Base-by-base conservation (phyloP, 1,139 yeast species). In the Suhomyces maxii region DNA sequence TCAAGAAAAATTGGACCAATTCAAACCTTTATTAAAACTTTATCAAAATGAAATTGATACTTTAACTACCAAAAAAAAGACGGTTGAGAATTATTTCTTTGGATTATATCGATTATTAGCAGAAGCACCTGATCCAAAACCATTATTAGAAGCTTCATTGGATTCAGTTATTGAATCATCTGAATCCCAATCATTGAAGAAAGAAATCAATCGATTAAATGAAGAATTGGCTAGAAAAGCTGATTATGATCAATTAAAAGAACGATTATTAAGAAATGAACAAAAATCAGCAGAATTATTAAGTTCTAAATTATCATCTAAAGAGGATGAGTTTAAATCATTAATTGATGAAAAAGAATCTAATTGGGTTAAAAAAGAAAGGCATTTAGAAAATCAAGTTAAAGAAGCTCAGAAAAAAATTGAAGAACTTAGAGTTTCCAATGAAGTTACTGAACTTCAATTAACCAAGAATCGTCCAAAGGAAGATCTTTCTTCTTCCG, bases 71-170 rank as follows among this genome's bases (percentile, higher is more conserved):
- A 82, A 93, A 55, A 83, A 89, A 52, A 89, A 90, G 60, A 73
- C 67, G 41, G 83, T 88, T 1, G 98, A 93, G 60, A 73, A 76
- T 34, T 76, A 83, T 40, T 86, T 93, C 59, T 80, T 90, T 64
- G 83, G 83, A 23, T 72, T 89, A 26, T 91, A 91, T 68, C 74
- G 90, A 48, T 71, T 81, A 26, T 69, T 93, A 11, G 89, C 90
- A 2, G 97, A 91, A 60, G 93, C 96, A 0, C 97, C 98, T 0
- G 97, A 93, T 66, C 98, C 98, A 3, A 79, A 78, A 50, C 96
- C 97, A 3, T 67, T 91, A 40, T 69, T 91, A 47, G 89, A 87
- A 57, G 77, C 81, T 34, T 82, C 95, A 3, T 65, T 87, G 32
- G 89, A 86, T 46, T 80, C 89, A 3, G 83, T 86, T n/a, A 65